Base-by-base conservation (phyloP, 176 grass and related monocot genomes). In the Luzula sylvatica region DNA sequence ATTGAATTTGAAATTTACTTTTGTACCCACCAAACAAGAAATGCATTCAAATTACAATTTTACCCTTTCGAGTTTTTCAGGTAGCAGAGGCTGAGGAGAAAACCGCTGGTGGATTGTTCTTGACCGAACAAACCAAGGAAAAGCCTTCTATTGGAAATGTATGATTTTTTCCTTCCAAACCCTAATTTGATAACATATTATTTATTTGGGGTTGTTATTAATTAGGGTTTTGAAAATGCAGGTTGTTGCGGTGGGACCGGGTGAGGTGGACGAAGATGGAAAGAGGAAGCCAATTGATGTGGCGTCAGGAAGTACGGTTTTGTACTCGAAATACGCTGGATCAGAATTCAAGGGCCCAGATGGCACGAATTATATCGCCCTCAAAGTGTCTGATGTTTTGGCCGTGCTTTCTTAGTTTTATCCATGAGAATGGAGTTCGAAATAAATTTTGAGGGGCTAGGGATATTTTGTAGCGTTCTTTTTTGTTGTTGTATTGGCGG, bases 101-200 rank as follows among this genome's bases (percentile, higher is more conserved):
- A 67, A 90, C 86, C 15, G 50, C 81, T 47, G 86, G 80, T 61
- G 86, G 86, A 11, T 78, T 90, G 61, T 72, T 90, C 50, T 67
- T 90, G n/a, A 84, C 86, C 14, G 80, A 85, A 50, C 75, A 76
- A 38, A 50, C 72, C 25, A 90, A 90, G 56, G 72, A 90, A 67
- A 90, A 81, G 69, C 86, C 86, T 29, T 90, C 80, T 40, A 65
- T 90, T 14, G 86, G 86, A 81, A 85, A 57, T 23, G 86, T 90
- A 66, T 73, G 77, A 53, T 50, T 16, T 15, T 4, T 60, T 52
- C 38, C 1, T 23, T 18, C 11, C 1, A 23, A 11, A 45, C 54
- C 26, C 17, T 7, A 23, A 42, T 12, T 24, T 58, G 9, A 14
- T 4, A 2, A 57, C 20, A 40, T 26, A 44, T 8, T 24, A 8